A percentile compares a stretch with the other conserved stretches of the same genome.
phyloP scores from a whole-genome alignment of 2,329 filamentous ascomycete species.

The Botrytis sinoallii region DNA sequence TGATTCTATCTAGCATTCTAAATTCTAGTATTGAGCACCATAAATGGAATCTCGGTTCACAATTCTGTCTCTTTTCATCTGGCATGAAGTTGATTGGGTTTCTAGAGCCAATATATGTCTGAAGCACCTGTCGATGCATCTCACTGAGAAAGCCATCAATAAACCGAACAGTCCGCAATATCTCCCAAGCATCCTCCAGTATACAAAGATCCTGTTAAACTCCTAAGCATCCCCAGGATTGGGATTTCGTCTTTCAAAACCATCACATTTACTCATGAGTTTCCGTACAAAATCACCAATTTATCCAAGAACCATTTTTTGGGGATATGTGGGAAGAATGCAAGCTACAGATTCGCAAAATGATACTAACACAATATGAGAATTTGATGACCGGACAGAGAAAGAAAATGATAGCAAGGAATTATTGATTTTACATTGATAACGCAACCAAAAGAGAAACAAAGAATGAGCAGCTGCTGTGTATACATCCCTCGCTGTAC shows the following conservation, averaged over 20 bases:
- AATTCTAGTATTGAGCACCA: background rate
- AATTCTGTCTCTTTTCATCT: background rate
- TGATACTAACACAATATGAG: background rate
- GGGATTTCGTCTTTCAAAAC: background rate
- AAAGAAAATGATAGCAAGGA: background rate
- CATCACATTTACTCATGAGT: background rate
- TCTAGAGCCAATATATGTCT: background rate
- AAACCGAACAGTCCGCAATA: background rate
- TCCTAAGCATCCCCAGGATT: no score
- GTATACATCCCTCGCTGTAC: background rate
- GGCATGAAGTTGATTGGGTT: background rate
- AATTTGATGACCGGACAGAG: background rate
- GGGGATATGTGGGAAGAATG: background rate
- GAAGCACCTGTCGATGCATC: background rate
- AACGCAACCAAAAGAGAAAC: background rate
- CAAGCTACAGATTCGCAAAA: background rate
- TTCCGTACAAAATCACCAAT: background rate
- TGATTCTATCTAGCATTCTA: background rate
- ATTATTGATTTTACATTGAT: background rate
- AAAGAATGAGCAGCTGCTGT: background rate
- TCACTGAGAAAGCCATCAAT: background rate
- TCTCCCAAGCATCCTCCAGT: fast-evolving
- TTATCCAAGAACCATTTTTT: background rate
- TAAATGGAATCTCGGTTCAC: background rate
- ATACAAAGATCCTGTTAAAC: background rate